Base-by-base conservation (phyloP, 768 basidiomycete genomes). In the Termitomyces bulborhizus region DNA sequence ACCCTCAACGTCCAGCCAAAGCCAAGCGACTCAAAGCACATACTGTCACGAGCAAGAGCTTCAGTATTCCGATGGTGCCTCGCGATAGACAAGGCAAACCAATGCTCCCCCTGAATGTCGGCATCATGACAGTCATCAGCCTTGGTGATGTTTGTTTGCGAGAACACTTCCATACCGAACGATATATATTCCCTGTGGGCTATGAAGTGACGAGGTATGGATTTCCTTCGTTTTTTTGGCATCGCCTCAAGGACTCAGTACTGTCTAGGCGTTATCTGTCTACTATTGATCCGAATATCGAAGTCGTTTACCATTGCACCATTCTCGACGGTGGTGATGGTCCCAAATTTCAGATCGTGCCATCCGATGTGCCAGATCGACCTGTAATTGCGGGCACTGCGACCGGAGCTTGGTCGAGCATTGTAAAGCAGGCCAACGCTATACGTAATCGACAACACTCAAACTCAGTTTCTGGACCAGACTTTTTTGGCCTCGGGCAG, bases 151-250 rank as follows among this genome's bases (percentile, higher is more conserved):
- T 92, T 6, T 90, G 87, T 64, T 82, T 85, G 83, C 77, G 87
- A 31, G 88, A 91, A 59, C 87, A 91, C 65, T 93, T 91, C 64
- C 88, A 90, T 66, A 91, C 90, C 0, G 90, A 93, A 66, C 75
- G 91, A 51, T 93, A 93, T 65, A 93, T 93, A 59, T 93, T 90
- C 63, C 91, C 91, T 9, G 86, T 92, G 40, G 89, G 89, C 15
- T 93, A 91, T 65, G 88, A 90, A 64, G 87, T 90, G 5, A 86
- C 83, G 4, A 79, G 90, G 89, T 87, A 41, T 47, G 79, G 57
- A 26, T 13, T 40, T 18, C 16, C n/a, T 55, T 34, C 40, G 21
- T 34, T 44, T 27, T 53, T 29, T 42, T 21, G 21, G 54, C 41
- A 49, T 21, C 15, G 46, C 29, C 4, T 16, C 36, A 13, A 44